Base-by-base conservation (phyloP, 441 rosid species). In the Croton laevigatus region DNA sequence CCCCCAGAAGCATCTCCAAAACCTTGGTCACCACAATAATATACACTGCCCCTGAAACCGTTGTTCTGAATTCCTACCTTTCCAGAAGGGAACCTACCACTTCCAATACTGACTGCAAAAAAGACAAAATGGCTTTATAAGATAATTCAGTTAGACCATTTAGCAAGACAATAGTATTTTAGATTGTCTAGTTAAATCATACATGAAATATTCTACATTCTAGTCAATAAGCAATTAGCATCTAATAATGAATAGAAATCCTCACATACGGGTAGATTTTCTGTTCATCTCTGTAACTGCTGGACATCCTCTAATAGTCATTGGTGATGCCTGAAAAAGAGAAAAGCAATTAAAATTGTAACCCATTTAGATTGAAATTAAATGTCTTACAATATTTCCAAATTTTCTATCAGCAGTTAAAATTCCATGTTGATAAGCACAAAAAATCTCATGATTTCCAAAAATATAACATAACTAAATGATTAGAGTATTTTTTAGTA, bases 281-380 rank as follows among this genome's bases (percentile, higher is more conserved):
- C 85, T 85, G 79, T 90, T 90, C 62, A 76, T 73, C 79, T 88
- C 93, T 14, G 88, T 73, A 70, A 83, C 76, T 59, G 82, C 83
- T 73, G 75, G 79, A 17, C 74, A 74, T 36, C 84, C 90, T 37
- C 80, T 85, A 65, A 90, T 77, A 5, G 61, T 65, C 61, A 90
- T 42, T 1, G 90, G 93, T 57, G 93, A 86, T 53, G 93, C 93
- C 96, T 90, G 84, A 70, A 79, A 77, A 52, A 32, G 9, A 59
- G 53, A 59, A 48, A 48, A 22, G 8, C 9, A 10, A n/a, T n/a
- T n/a, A n/a, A n/a, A n/a, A n/a, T n/a, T n/a, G n/a, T n/a, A n/a
- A n/a, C 57, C 53, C 23, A 27, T 27, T 9, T 19, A 44, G 36
- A 46, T 34, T 19, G 6, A 62, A 49, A 65, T 19, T 48, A 2